phyloP scores from a whole-genome alignment of 2,329 filamentous ascomycete genomes.

The Endothia cerciana region DNA sequence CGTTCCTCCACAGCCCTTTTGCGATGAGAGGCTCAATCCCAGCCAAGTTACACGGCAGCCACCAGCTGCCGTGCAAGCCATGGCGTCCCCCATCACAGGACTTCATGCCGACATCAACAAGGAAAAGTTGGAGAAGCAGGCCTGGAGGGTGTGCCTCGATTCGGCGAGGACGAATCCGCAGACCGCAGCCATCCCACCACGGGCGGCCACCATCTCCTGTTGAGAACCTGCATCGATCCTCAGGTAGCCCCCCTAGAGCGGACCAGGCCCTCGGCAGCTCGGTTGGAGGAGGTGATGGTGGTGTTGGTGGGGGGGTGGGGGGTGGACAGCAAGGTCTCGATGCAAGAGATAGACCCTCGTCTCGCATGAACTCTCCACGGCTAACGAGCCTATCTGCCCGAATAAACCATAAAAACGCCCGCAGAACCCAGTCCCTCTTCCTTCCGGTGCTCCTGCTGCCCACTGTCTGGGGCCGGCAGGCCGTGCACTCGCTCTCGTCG shows the following conservation, averaged over 20 bases:
- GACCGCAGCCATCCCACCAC: conserved; percentile 2
- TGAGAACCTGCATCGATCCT: not conserved
- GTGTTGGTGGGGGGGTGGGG: not conserved
- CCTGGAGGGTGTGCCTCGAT: not conserved
- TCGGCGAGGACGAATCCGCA: not conserved
- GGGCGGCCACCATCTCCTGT: not conserved
- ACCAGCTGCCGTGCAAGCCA: not conserved
- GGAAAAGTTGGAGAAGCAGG: not conserved
- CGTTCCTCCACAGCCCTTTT: not conserved
- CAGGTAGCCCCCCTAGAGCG: not conserved
- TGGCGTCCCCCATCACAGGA: not conserved
- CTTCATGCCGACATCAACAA: not conserved
- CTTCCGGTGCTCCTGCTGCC: not conserved
- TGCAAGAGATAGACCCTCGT: conserved; percentile 1
- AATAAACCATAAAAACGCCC: not conserved
- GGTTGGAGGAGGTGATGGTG: not conserved
- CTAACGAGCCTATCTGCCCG: conserved; percentile 1
- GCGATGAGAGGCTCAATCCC: conserved; percentile 12
- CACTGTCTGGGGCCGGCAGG: not conserved
- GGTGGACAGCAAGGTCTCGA: not conserved
- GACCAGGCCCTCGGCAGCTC: conserved; percentile 6
- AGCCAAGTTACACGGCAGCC: conserved; percentile 19
- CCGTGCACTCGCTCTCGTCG: not conserved
- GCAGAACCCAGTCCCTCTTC: not conserved
- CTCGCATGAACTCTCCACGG: conserved; percentile 2